Evolutionary conservation across 164 flowering plant genomes (phyloP), one percentile per base, ranked within the genome.

Genomic region (Taxillus chinensis): DNA sequence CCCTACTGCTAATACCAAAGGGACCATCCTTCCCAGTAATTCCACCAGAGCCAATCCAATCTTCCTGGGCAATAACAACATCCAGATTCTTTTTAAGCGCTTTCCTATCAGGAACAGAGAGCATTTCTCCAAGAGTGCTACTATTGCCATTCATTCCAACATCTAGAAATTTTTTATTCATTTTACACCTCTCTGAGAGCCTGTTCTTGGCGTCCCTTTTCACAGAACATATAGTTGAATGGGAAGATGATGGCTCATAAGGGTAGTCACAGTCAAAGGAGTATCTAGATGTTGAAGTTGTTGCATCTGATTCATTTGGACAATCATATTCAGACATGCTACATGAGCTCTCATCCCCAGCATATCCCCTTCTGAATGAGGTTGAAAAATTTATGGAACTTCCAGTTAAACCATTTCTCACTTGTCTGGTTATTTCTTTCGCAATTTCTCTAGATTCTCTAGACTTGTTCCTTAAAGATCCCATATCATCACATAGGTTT

Each of bases 71-170:
- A 67, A 38, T 62, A 41, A 50, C 37, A 8, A 67, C 54, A 68
- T 68, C 71, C 42, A 55, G 71, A 48, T 54, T 65, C 46, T 43
- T 62, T 3, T 67, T 55, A 63, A 57, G 67, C n/a, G 38, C 63
- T 63, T 79, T 81, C 67, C 68, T 65, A 38, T 83, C 90, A 45
- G 88, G 73, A 40, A 72, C 50, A 42, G 86, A 78, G 71, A 90
- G 96, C 97, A 90, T 93, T 70, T 90, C 97, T 48, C 80, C 96
- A 37, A 93, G 67, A 5, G 97, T 93, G 76, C 77, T 84, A 49
- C 88, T 75, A 64, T 78, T 72, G 54, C 71, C 56, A 55, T 53
- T 61, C 12, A 61, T 55, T 59, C 76, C 74, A 56, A 56, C 50
- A 38, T 82, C 82, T 68, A 80, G 85, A 66, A 63, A 75, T 61